phyloP scores from a whole-genome alignment of 2,329 filamentous ascomycete species.

The Didymella segeticola region DNA sequence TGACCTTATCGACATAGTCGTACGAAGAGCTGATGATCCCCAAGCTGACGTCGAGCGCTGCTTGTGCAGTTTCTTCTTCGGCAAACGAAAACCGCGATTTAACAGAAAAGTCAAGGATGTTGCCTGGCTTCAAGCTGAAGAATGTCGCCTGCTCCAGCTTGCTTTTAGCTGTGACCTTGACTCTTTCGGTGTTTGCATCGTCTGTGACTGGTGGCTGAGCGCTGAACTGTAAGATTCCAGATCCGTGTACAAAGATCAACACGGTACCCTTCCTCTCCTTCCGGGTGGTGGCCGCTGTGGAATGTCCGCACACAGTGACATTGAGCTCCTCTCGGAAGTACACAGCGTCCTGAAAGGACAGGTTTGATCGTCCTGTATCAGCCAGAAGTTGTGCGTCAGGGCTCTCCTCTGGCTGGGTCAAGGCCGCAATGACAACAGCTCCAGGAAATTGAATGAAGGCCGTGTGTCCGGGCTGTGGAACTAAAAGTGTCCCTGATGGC shows the following conservation, averaged over 20 bases:
- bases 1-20: conserved; percentile 73
- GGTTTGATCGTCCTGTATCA: conserved; percentile 37
- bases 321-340: conserved; percentile 69
- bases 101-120: conserved; percentile 83
- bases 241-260: conserved; percentile 63
- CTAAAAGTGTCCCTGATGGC: conserved; percentile 63
- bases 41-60: conserved; percentile 78
- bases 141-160: conserved; percentile 96
- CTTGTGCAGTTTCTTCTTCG: conserved; percentile 73
- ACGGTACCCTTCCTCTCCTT: conserved; percentile 51
- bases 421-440: conserved; percentile 78
- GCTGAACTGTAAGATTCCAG: conserved; percentile 64
- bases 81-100: conserved; percentile 71
- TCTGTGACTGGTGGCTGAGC: conserved; percentile 66
- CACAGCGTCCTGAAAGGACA: conserved; percentile 84
- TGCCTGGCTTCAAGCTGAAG: conserved; percentile 81
- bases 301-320: conserved; percentile 59
- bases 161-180: conserved; percentile 76
- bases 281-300: conserved; percentile 53
- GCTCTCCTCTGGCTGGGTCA: conserved; percentile 70
- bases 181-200: conserved; percentile 50
- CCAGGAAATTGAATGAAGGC: conserved; percentile 83
- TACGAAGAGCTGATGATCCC: conserved; percentile 83
- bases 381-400: conserved; percentile 76
- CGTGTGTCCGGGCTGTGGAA: conserved; percentile 79